Evolutionary conservation across 495 filamentous ascomycete species (phyloP).

Genomic region (Aspergillus homomorphus): DNA sequence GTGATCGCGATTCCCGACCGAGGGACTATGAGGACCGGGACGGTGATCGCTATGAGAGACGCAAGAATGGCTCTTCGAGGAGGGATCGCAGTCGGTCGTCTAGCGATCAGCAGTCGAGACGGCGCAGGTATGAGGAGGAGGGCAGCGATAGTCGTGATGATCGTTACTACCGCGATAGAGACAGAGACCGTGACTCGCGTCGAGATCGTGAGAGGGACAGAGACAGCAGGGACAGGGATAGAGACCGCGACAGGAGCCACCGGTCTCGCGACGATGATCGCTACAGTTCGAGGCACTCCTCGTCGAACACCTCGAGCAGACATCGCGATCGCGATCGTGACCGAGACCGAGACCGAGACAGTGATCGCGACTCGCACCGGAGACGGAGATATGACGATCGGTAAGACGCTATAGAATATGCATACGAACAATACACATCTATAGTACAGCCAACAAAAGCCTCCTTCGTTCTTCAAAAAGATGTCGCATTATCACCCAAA

Average conservation of each 20-base stretch:
- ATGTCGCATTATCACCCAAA: conserved; percentile 5
- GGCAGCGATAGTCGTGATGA: conserved; percentile 27
- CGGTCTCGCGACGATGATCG: conserved; percentile 33
- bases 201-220: conserved; percentile 45
- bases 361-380: conserved; percentile 32
- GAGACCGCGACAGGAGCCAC: conserved; percentile 35
- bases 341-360: conserved; percentile 32
- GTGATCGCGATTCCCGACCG: conserved; percentile 31
- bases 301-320: conserved; percentile 26
- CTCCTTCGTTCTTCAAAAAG: not conserved
- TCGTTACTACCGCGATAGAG: conserved; percentile 32
- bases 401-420: not conserved
- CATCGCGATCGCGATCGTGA: conserved; percentile 26
- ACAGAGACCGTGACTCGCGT: conserved; percentile 31
- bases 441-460: not conserved
- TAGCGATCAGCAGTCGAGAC: conserved; percentile 32
- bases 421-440: not conserved
- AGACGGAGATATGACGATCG: conserved; percentile 33
- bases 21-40: conserved; percentile 30
- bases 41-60: conserved; percentile 26
- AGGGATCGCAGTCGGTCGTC: conserved; percentile 36
- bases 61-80: conserved; percentile 32
- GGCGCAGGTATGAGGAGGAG: conserved; percentile 33
- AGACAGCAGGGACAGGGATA: conserved; percentile 29
- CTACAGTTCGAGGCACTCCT: conserved; percentile 36